Percentiles rank a stretch among this genome's conserved stretches.
Evolutionary conservation across 805 yeast species (phyloP).

Genomic region (Cyberlindnera suaveolens): DNA sequence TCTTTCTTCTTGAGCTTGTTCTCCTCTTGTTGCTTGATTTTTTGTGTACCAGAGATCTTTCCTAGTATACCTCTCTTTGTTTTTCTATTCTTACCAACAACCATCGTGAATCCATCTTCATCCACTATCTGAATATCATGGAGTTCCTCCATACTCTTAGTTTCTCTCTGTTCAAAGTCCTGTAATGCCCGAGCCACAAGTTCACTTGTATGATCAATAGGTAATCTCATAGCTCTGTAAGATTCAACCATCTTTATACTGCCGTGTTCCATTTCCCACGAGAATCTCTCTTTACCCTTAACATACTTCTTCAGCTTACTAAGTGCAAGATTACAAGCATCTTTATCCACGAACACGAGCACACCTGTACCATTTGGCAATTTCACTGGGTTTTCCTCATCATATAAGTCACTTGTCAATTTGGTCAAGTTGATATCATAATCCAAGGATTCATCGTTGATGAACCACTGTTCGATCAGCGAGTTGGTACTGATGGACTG

Average conservation of each 20-base stretch:
- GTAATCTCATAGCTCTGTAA: slow-evolving; percentile 33
- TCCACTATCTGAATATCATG: slow-evolving; percentile 58
- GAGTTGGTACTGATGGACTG: slow-evolving; percentile 57
- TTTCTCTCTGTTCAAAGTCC: slow-evolving; percentile 67
- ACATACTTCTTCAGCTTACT: slow-evolving; percentile 47
- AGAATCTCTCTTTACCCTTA: slow-evolving; percentile 30
- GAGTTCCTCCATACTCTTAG: slow-evolving; percentile 48
- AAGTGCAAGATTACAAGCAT: slow-evolving; percentile 60
- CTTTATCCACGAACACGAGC: slow-evolving; percentile 66
- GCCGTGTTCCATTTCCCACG: slow-evolving; percentile 29
- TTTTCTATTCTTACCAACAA: slow-evolving; percentile 81
- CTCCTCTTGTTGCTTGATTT: slow-evolving; percentile 24
- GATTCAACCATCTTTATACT: slow-evolving; percentile 36
- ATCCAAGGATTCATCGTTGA: slow-evolving; percentile 38
- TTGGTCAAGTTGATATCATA: slow-evolving; percentile 46
- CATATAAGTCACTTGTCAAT: slow-evolving; percentile 51
- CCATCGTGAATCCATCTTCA: slow-evolving; percentile 91
- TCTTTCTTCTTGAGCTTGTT: slow-evolving; percentile 63
- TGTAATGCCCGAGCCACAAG: slow-evolving; percentile 52
- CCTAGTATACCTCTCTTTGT: slow-evolving; percentile 68
- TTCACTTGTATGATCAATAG: slow-evolving; percentile 46
- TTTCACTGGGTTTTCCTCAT: slow-evolving; percentile 31
- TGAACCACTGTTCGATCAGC: slow-evolving; percentile 45
- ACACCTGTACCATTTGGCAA: slow-evolving; percentile 73
- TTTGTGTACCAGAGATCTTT: slow-evolving; percentile 37